Conservation (phyloP, 1,284 basidiomycete species). For the Microbotryum silenes-acaulis region DNA sequence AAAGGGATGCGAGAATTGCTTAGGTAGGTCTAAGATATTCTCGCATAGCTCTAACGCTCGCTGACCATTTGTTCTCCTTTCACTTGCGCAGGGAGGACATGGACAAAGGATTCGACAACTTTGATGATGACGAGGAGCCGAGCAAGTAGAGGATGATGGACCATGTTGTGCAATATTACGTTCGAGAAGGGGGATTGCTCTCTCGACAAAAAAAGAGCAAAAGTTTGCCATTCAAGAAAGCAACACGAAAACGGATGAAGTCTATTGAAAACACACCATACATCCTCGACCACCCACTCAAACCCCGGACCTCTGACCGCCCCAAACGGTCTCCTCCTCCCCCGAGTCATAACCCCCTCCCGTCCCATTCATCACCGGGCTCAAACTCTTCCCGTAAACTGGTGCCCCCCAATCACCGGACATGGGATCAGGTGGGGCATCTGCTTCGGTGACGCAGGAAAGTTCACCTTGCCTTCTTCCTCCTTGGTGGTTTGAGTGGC, state of each 20-base stretch:
- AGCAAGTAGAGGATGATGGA: no score
- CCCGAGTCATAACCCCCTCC: constrained; percentile 21
- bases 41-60: background rate
- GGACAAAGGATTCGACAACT: constrained; percentile 67
- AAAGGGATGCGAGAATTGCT: constrained; percentile 80
- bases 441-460: constrained; percentile 17
- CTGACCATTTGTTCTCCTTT: background rate
- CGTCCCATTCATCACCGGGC: constrained; percentile 15
- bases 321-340: constrained; percentile 6
- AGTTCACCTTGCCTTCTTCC: constrained; percentile 1
- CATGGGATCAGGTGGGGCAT: constrained; percentile 21
- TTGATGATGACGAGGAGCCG: background rate
- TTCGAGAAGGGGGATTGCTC: no score
- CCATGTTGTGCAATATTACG: no score
- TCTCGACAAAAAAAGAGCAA: no score
- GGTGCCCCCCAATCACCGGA: constrained; percentile 28
- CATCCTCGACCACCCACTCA: no score
- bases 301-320: no score
- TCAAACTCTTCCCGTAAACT: constrained; percentile 7
- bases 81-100: constrained; percentile 54
- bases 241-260: no score
- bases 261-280: no score
- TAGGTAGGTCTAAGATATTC: constrained; percentile 38
- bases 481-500: background rate
- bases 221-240: no score